Base-by-base conservation (phyloP, 441 rosid species). In the Adansonia grandidieri region DNA sequence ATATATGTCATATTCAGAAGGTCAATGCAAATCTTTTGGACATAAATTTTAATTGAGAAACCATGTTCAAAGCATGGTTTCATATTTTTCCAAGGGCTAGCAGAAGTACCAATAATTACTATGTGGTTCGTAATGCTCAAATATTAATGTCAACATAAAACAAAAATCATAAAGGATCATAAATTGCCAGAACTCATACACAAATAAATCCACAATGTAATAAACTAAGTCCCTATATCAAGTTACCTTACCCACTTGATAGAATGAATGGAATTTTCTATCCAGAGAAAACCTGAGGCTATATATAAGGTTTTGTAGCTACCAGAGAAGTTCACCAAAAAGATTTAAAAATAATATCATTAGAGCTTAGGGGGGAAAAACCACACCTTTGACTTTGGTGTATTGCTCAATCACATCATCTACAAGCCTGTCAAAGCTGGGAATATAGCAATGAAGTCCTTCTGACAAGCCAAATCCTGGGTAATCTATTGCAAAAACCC, bases 401-500 rank as follows among this genome's bases (percentile, higher is more conserved):
- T 82, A 93, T 76, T 90, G 90, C 87, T 91, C 96, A 24, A 91
- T 85, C 42, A 90, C 99, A 88, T 91, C 96, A 76, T 91, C 88
- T 57, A 94, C 97, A 44, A 96, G 88, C 73, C 74, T 17, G 76
- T 90, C 93, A 79, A 93, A 92, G 83, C 89, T 92, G 44, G 89
- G 89, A 75, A 91, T 89, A 82, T 82, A 93, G 78, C 93, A 77
- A 74, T 93, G 97, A 73, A 93, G 89, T 70, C 98, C 98, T 75
- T 91, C 98, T 0, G 98, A 96, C 62, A 96, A 90, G 56, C 98
- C 99, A 78, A 90, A 92, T 78, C 98, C 99, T 0, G 98, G 99
- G 79, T 94, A 94, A 85, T 96, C 99, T 97, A 96, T 90, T 15
- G 97, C 97, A 56, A 91, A 92, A 82, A 94, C 95, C 57, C 89